Percentiles rank a stretch among this genome's conserved stretches.
Conservation (phyloP, 2,329 filamentous ascomycete species). For the Pseudogymnoascus sp. region DNA sequence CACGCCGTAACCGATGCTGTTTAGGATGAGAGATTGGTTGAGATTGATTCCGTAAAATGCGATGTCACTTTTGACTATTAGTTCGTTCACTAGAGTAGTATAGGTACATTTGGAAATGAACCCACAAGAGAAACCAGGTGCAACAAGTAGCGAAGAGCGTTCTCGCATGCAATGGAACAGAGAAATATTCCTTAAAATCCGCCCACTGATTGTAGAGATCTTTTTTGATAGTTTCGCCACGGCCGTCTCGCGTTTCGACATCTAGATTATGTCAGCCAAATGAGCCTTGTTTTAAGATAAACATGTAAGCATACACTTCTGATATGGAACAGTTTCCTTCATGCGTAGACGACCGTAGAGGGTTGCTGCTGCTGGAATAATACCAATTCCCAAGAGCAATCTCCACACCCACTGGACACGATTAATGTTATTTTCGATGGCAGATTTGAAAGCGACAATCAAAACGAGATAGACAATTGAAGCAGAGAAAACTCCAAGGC, state of each 20-base stretch:
- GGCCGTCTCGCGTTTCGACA: neutral
- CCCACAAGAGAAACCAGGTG: constrained; percentile 66
- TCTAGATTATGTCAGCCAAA: neutral
- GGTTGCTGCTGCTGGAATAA: neutral
- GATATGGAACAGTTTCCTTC: constrained; percentile 9
- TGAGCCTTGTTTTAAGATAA: neutral
- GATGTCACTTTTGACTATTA: constrained; percentile 29
- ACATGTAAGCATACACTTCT: neutral
- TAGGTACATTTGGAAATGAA: neutral
- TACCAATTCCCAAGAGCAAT: constrained; percentile 8
- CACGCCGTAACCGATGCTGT: constrained; percentile 59
- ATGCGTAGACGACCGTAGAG: constrained; percentile 6
- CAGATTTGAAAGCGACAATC: constrained; percentile 7
- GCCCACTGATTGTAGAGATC: constrained; percentile 36
- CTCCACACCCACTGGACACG: constrained; percentile 8
- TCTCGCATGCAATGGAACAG: constrained; percentile 29
- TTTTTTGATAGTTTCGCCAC: neutral
- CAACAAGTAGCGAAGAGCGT: constrained; percentile 67
- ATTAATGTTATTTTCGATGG: neutral
- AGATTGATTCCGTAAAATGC: constrained; percentile 63
- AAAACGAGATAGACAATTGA: constrained; percentile 7
- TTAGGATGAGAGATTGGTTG: constrained; percentile 64
- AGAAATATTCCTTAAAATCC: constrained; percentile 55
- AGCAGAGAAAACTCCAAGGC: constrained; percentile 1
- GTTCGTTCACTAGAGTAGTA: neutral